A percentile compares a stretch with the other conserved stretches of the same genome.
Conservation (phyloP, 106 monocot species). For the Agapanthus africanus region DNA sequence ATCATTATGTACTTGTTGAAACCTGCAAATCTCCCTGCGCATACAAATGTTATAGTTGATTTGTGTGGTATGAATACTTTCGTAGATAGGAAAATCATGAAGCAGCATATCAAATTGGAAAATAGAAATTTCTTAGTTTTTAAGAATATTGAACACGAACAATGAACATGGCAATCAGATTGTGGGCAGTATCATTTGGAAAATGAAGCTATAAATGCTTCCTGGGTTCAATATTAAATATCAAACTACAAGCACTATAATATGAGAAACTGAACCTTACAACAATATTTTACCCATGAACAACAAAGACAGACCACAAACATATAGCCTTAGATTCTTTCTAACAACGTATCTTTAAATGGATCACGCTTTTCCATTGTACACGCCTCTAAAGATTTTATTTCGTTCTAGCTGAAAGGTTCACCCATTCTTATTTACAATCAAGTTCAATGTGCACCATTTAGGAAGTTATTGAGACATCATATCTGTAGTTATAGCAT, state of each 20-base stretch:
- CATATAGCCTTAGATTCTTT: neutral
- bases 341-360: neutral
- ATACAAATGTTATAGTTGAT: neutral
- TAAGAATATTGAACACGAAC: neutral
- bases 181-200: neutral
- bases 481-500: neutral
- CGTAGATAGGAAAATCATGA: neutral
- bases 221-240: neutral
- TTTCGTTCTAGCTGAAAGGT: neutral
- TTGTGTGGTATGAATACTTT: neutral
- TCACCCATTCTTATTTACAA: neutral
- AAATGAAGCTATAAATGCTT: neutral
- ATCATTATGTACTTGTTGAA: slow-evolving; percentile 26
- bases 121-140: neutral
- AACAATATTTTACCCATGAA: neutral
- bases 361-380: neutral
- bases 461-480: neutral
- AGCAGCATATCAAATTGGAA: neutral
- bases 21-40: slow-evolving; percentile 69
- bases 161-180: neutral
- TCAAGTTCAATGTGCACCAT: neutral
- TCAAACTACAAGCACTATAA: neutral
- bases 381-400: neutral
- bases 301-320: neutral
- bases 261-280: neutral